Evolutionary conservation across 768 basidiomycete species (phyloP).

Genomic region (Pleurotus djamor): DNA sequence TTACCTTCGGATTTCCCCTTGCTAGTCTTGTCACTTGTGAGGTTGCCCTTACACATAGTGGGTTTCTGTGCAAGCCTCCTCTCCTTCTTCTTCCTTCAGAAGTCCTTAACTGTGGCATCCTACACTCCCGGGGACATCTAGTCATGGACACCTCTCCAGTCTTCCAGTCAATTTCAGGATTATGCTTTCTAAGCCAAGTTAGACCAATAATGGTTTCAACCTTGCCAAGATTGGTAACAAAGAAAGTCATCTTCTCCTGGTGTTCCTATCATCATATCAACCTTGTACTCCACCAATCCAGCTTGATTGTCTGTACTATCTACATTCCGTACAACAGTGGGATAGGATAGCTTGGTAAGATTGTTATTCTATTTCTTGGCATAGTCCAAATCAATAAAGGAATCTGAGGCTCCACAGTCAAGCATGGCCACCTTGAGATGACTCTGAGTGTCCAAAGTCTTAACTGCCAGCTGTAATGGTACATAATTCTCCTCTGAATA

Average conservation of each 20-base stretch:
- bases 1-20: too few relatives aligned
- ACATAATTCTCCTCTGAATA: too few relatives aligned
- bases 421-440: too few relatives aligned
- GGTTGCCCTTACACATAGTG: too few relatives aligned
- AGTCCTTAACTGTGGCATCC: background rate
- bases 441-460: too few relatives aligned
- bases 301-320: slow-evolving; percentile 20
- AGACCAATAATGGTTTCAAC: slow-evolving; percentile 18
- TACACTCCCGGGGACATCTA: slow-evolving; percentile 14
- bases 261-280: slow-evolving; percentile 17
- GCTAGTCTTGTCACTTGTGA: too few relatives aligned
- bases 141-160: slow-evolving; percentile 16
- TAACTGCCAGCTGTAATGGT: too few relatives aligned
- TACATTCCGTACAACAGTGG: background rate
- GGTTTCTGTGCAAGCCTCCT: background rate
- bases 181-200: slow-evolving; percentile 21
- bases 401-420: too few relatives aligned
- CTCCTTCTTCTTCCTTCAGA: background rate
- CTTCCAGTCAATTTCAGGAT: slow-evolving; percentile 19
- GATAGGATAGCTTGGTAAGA: background rate
- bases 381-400: too few relatives aligned
- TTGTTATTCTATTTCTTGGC: background rate
- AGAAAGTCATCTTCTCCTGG: slow-evolving; percentile 13
- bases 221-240: slow-evolving; percentile 16
- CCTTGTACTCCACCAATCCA: slow-evolving; percentile 15